These are phyloP conservation scores for Lentinula guzmanii DNA, from an alignment of 768 basidiomycete genomes.

Conservation along the genomic window DNA sequence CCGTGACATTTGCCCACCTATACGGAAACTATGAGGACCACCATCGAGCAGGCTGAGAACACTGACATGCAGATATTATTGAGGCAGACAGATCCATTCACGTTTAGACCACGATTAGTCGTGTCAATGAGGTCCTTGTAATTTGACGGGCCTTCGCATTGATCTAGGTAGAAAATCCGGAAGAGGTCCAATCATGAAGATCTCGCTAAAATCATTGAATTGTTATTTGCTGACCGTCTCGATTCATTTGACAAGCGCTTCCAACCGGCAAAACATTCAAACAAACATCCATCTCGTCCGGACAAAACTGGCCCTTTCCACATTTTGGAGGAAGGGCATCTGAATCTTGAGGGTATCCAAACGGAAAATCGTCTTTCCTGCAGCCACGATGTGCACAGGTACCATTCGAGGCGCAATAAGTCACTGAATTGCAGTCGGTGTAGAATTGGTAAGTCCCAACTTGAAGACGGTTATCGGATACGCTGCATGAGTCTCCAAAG, in stretches of 20 bases:
- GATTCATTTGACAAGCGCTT: slow-evolving; percentile 76
- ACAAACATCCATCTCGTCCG: slow-evolving; percentile 76
- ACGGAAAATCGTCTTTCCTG: slow-evolving; percentile 71
- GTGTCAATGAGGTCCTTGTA: slow-evolving; percentile 56
- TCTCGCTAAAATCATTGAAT: not conserved
- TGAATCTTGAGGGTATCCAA: slow-evolving; percentile 47
- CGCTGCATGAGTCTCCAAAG: slow-evolving; percentile 43
- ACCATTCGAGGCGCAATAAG: slow-evolving; percentile 52
- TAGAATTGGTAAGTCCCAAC: slow-evolving; percentile 75
- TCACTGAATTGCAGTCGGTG: slow-evolving; percentile 68
- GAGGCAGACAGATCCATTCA: slow-evolving; percentile 81
- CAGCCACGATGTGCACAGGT: slow-evolving; percentile 64
- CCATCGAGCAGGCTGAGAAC: not conserved
- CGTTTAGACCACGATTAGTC: slow-evolving; percentile 61
- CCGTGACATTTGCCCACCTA: slow-evolving; percentile 77
- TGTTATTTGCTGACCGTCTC: slow-evolving; percentile 52
- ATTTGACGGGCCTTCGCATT: slow-evolving; percentile 70
- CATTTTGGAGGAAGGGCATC: slow-evolving; percentile 56
- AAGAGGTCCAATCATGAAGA: not conserved
- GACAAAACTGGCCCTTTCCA: slow-evolving; percentile 62
- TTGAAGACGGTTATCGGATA: slow-evolving; percentile 60
- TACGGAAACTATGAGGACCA: not conserved
- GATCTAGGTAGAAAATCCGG: slow-evolving; percentile 40
- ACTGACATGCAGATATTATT: slow-evolving; percentile 79
- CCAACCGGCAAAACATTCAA: slow-evolving; percentile 52